Base-by-base conservation (phyloP, 129 eudicot genomes). In the Flaveria ramosissima region DNA sequence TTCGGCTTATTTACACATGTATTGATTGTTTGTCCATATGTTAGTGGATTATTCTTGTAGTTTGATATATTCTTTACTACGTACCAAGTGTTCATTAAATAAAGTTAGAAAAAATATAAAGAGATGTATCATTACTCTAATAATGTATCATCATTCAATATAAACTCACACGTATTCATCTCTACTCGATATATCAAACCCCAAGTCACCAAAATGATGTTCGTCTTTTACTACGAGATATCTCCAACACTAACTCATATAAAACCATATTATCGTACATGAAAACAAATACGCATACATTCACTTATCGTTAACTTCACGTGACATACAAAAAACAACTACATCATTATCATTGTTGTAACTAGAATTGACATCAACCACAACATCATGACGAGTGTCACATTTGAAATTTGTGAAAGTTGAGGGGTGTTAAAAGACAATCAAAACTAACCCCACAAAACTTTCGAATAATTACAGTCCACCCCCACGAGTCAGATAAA, bases 401-500 rank as follows among this genome's bases (percentile, higher is more conserved):
- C 45, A 67, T 53, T 73, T 66, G 61, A 17, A 48, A 66, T 27
- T 19, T 45, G 12, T 80, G 59, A 63, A 68, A 80, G 32, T 8
- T 53, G 79, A 65, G 24, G 79, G 75, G 75, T 19, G 63, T 66
- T 27, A 65, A 80, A 41, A 64, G 24, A 20, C 69, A 64, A 80
- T 65, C 50, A 27, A 80, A 53, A 24, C 21, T 19, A 70, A 53
- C 72, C 78, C 83, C 75, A 80, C 83, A 26, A 72, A 52, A 65
- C 74, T 73, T 73, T 32, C 47, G 42, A 52, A 67, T 26, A 17
- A 73, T 80, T 50, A 21, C 67, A 80, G 42, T 73, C 24, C 62
- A 56, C 83, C 70, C 83, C 83, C 83, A 73, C 68, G 21, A 71
- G 27, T 56, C 82, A 82, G 27, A 81, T 59, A 45, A 74, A 68